Percentiles rank a stretch among this genome's conserved stretches.
Conservation (phyloP, 2,329 filamentous ascomycete genomes). For the Plectosphaerella sp. region DNA sequence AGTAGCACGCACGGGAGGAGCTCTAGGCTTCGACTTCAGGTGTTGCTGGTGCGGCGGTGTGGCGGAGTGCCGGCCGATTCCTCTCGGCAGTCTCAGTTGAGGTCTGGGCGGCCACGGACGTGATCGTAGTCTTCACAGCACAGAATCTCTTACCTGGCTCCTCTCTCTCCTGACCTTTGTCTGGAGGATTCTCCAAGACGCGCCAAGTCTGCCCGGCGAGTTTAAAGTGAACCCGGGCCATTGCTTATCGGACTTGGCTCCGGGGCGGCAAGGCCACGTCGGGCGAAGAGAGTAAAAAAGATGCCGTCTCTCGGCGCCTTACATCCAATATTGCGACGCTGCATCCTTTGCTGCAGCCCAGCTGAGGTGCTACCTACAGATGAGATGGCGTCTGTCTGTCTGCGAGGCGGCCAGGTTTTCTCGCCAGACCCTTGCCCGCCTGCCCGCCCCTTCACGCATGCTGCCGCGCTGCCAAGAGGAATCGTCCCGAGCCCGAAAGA, state of each 20-base stretch:
- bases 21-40: background rate
- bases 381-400: background rate
- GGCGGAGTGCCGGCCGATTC: background rate
- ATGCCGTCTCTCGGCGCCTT: background rate
- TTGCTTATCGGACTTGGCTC: too few relatives aligned
- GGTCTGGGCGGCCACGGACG: background rate
- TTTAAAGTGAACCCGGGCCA: too few relatives aligned
- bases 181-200: too few relatives aligned
- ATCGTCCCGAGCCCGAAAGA: background rate
- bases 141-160: too few relatives aligned
- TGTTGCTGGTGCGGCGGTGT: background rate
- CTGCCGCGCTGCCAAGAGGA: background rate
- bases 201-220: too few relatives aligned
- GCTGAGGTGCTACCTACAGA: background rate
- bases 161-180: too few relatives aligned
- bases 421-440: too few relatives aligned
- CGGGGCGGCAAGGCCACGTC: too few relatives aligned
- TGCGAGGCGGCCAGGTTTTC: too few relatives aligned
- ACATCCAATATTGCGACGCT: background rate
- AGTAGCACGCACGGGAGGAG: too few relatives aligned
- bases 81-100: background rate
- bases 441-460: background rate
- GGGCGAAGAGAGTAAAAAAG: too few relatives aligned
- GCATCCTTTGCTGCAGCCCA: background rate
- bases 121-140: too few relatives aligned